Conservation (phyloP, 257 asterid genomes). For the Jasminum sambac region DNA sequence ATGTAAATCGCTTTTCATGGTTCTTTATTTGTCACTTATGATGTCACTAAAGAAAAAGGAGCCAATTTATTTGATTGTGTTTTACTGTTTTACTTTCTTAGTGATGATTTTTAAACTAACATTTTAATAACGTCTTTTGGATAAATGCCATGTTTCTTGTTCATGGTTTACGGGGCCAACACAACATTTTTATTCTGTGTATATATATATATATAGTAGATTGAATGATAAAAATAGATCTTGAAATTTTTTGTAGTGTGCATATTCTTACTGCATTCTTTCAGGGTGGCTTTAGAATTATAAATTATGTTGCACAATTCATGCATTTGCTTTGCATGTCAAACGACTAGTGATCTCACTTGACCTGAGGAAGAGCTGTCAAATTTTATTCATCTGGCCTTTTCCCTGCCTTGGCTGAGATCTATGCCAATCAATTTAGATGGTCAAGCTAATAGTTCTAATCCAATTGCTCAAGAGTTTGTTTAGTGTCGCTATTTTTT, state of each 20-base stretch:
- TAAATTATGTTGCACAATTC: not conserved
- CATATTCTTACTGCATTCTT: slow-evolving; percentile 3
- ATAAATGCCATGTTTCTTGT: not conserved
- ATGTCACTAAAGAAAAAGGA: not conserved
- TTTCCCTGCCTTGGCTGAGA: not conserved
- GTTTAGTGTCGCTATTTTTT: no score
- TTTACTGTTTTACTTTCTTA: not conserved
- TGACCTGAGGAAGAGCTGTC: not conserved
- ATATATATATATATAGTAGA: no score
- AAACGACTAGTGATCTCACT: not conserved
- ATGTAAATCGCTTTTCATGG: slow-evolving; percentile 11
- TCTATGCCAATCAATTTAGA: not conserved
- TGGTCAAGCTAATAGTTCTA: not conserved
- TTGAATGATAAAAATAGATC: not conserved
- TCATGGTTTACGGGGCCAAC: slow-evolving; percentile 1
- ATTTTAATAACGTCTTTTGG: slow-evolving; percentile 8
- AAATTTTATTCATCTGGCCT: not conserved
- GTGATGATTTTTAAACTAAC: not conserved
- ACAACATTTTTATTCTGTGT: not conserved
- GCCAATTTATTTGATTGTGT: slow-evolving; percentile 9
- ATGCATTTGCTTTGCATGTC: not conserved
- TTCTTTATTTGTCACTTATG: not conserved
- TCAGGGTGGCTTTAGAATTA: not conserved
- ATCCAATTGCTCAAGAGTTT: not conserved
- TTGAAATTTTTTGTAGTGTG: not conserved